Evolutionary conservation across 2,329 filamentous ascomycete genomes (phyloP).

Genomic region (Aspergillus awamori): DNA sequence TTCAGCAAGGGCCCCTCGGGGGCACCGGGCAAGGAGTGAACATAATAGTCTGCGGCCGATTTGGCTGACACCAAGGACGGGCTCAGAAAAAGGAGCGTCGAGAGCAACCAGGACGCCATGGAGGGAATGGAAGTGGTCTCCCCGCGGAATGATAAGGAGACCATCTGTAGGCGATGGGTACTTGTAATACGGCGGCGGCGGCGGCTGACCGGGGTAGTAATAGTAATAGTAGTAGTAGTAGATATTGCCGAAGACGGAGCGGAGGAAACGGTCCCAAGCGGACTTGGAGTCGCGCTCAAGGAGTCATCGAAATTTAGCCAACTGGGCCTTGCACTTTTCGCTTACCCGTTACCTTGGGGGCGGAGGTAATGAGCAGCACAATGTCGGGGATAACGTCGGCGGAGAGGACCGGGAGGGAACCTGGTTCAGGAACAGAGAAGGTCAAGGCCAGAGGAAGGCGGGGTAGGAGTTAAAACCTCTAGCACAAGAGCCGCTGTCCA

Average conservation of each 20-base stretch:
- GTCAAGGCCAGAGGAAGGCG: too few relatives aligned
- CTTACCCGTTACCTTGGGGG: background rate
- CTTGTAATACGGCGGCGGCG: background rate
- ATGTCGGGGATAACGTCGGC: background rate
- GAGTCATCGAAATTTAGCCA: constrained; percentile 18
- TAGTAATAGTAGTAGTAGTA: too few relatives aligned
- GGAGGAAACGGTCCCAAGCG: constrained; percentile 19
- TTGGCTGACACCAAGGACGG: constrained; percentile 43
- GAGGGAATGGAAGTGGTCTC: constrained; percentile 13
- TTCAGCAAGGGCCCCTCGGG: constrained; percentile 79
- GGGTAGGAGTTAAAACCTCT: too few relatives aligned
- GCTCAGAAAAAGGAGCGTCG: constrained; percentile 30
- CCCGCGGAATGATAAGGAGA: constrained; percentile 23
- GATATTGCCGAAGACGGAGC: background rate
- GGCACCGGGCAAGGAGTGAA: constrained; percentile 80
- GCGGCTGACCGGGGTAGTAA: too few relatives aligned
- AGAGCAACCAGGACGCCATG: constrained; percentile 30
- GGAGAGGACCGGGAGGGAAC: background rate
- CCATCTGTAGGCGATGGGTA: constrained; percentile 18
- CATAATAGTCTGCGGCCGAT: constrained; percentile 83
- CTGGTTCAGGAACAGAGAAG: background rate
- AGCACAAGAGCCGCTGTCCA: too few relatives aligned
- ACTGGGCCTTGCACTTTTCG: background rate
- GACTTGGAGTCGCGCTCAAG: constrained; percentile 20
- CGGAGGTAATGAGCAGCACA: background rate